Percentiles rank a stretch among this genome's conserved stretches.
Evolutionary conservation across 2,329 filamentous ascomycete species (phyloP).

Genomic region (Apiospora rasikravindrae): DNA sequence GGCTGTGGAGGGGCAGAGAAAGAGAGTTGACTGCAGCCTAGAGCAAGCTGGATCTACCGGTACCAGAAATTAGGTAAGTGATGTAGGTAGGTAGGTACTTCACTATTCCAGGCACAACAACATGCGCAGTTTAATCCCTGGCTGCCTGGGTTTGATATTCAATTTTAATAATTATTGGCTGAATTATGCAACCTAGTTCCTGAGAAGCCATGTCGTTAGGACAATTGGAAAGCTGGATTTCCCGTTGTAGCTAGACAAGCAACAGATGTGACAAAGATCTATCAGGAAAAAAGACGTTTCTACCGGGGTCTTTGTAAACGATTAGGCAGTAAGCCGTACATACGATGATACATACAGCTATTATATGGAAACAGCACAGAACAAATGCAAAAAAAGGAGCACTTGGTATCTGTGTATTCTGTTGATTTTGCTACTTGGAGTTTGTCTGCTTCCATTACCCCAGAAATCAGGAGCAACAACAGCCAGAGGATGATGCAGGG

Average conservation of each 20-base stretch:
- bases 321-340: background rate
- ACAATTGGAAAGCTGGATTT: background rate
- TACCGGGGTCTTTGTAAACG: background rate
- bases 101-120: background rate
- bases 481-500: background rate
- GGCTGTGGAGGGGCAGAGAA: constrained; percentile 15
- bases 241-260: background rate
- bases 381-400: background rate
- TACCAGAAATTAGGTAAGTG: background rate
- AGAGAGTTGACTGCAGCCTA: background rate
- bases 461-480: background rate
- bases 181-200: background rate
- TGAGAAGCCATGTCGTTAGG: background rate
- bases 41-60: background rate
- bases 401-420: background rate
- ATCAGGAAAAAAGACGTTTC: background rate
- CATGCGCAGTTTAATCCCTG: background rate
- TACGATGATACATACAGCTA: background rate
- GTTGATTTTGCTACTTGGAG: background rate
- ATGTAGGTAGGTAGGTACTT: background rate
- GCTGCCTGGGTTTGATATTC: background rate
- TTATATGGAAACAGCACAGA: background rate
- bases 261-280: background rate
- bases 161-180: background rate
- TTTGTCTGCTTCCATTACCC: constrained; percentile 2